Evolutionary conservation across 2,329 filamentous ascomycete species (phyloP).

Genomic region (Aphanoascus verrucosus): DNA sequence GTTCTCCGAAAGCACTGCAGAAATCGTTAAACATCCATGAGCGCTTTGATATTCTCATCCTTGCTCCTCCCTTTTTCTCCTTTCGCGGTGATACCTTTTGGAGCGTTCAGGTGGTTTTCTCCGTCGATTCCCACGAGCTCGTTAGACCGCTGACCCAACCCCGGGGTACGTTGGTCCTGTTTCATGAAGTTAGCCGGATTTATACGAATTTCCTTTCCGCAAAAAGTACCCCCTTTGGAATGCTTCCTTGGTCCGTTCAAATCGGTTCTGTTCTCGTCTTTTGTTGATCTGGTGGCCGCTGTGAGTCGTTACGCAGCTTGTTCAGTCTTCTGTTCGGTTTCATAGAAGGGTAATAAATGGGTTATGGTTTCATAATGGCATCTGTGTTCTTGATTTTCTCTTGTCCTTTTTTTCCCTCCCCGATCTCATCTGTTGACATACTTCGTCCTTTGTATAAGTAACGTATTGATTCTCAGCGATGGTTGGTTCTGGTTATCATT

Average conservation of each 20-base stretch:
- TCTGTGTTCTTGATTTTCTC: not conserved
- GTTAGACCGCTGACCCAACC: not conserved
- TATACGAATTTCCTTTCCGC: not conserved
- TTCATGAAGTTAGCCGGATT: not conserved
- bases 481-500: not conserved
- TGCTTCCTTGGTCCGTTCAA: not conserved
- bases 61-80: not conserved
- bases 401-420: not conserved
- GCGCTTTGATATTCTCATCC: not conserved
- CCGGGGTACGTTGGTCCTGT: not conserved
- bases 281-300: not conserved
- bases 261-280: not conserved
- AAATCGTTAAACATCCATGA: constrained; percentile 32
- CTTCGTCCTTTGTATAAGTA: constrained; percentile 11
- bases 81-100: not conserved
- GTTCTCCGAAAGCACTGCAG: constrained; percentile 35
- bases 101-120: not conserved
- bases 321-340: not conserved
- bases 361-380: not conserved
- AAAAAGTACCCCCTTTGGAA: not conserved
- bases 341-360: constrained; percentile 4
- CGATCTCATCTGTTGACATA: not conserved
- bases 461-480: constrained; percentile 9
- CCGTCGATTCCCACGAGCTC: not conserved
- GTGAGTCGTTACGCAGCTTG: not conserved